Conservation (phyloP, 2,329 filamentous ascomycete genomes). For the Trichoderma harzianum region DNA sequence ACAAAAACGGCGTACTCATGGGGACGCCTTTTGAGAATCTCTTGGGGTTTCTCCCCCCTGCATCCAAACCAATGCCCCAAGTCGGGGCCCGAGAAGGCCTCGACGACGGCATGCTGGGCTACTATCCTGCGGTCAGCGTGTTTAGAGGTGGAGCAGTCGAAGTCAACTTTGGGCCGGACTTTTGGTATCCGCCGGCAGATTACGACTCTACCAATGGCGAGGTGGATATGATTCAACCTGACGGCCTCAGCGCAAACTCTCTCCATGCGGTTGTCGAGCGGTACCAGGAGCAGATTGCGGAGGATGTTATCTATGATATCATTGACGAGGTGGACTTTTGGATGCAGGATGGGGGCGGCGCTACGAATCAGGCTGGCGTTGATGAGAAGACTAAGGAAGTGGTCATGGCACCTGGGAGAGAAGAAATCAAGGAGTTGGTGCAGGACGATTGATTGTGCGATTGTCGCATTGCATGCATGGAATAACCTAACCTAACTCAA, state of each 20-base stretch:
- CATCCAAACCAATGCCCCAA: conserved; percentile 69
- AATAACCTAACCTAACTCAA: background rate
- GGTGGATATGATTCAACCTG: conserved; percentile 42
- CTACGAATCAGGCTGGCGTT: conserved; percentile 44
- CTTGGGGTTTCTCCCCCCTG: conserved; percentile 85
- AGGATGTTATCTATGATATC: conserved; percentile 90
- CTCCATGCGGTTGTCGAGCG: conserved; percentile 68
- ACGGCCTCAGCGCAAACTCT: conserved; percentile 26
- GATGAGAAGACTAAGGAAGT: conserved; percentile 44
- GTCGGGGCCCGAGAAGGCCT: conserved; percentile 79
- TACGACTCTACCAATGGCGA: conserved; percentile 45
- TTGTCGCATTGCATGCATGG: background rate
- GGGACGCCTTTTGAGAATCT: conserved; percentile 87
- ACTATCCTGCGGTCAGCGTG: conserved; percentile 89
- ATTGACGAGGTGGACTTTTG: conserved; percentile 93
- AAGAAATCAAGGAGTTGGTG: conserved; percentile 63
- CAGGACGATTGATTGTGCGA: conserved; percentile 51
- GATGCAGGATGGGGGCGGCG: conserved; percentile 62
- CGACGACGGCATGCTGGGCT: conserved; percentile 92
- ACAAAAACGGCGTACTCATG: conserved; percentile 85
- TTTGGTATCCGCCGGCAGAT: conserved; percentile 78
- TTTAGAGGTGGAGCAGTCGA: conserved; percentile 89
- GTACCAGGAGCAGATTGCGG: conserved; percentile 88
- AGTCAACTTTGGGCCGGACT: conserved; percentile 90
- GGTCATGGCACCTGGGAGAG: conserved; percentile 44